Evolutionary conservation across 768 basidiomycete genomes (phyloP).

Genomic region (Cyclocybe aegerita): DNA sequence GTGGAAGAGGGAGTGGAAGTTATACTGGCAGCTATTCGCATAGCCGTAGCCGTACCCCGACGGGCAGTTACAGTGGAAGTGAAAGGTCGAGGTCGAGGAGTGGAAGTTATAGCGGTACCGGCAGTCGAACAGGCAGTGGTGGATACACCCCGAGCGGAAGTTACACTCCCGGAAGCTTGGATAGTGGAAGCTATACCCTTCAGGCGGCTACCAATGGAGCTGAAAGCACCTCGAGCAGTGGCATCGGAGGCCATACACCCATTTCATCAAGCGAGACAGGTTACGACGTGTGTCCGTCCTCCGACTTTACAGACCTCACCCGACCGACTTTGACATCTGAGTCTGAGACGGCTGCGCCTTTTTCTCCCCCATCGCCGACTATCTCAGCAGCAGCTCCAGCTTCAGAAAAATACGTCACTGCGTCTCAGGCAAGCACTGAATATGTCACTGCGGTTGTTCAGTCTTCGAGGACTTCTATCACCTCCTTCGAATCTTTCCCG

Average conservation of each 20-base stretch:
- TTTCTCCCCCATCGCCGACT: constrained; percentile 30
- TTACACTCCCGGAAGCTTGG: constrained; percentile 19
- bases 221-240: constrained; percentile 15
- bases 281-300: constrained; percentile 53
- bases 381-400: constrained; percentile 35
- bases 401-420: constrained; percentile 41
- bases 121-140: constrained; percentile 14
- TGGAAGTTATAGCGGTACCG: constrained; percentile 23
- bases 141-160: constrained; percentile 22
- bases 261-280: constrained; percentile 47
- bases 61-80: constrained; percentile 19
- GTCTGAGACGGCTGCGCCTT: constrained; percentile 32
- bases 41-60: constrained; percentile 1
- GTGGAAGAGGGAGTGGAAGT: constrained; percentile 11
- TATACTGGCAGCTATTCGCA: constrained; percentile 6
- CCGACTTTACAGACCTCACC: constrained; percentile 46
- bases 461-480: constrained; percentile 32
- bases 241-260: constrained; percentile 25
- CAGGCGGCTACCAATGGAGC: constrained; percentile 4
- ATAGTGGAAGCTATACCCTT: constrained; percentile 18
- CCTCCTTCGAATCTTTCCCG: constrained; percentile 29
- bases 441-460: constrained; percentile 39
- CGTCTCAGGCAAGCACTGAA: constrained; percentile 50
- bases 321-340: constrained; percentile 26
- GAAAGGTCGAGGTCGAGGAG: constrained; percentile 28